A percentile compares a stretch with the other conserved stretches of the same genome.
These are phyloP conservation scores for Trichosporon sp. DNA, from an alignment of 1,284 basidiomycete species.

Conservation along the genomic window DNA sequence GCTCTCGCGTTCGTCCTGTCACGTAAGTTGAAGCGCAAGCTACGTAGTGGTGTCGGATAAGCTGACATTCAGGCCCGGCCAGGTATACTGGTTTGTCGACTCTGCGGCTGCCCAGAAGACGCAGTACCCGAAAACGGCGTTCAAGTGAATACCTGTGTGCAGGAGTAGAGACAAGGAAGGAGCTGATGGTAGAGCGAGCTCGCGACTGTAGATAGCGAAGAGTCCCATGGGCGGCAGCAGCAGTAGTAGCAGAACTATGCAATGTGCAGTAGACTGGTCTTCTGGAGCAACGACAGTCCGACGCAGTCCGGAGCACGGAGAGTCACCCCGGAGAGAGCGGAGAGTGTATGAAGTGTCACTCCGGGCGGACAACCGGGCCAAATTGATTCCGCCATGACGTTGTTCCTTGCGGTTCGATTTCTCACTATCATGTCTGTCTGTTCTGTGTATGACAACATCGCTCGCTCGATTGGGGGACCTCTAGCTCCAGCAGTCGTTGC, in stretches of 20 bases:
- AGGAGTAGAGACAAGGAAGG: background rate
- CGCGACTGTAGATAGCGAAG: background rate
- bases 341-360: too few species aligned
- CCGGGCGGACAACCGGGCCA: too few species aligned
- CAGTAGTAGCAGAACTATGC: background rate
- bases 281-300: too few species aligned
- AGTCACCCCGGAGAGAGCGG: too few species aligned
- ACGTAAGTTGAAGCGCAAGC: conserved; percentile 38
- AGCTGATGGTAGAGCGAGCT: background rate
- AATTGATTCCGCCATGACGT: background rate
- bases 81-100: conserved; percentile 87
- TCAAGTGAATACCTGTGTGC: conserved; percentile 18
- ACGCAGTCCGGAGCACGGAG: too few species aligned
- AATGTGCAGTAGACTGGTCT: background rate
- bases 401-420: background rate
- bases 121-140: conserved; percentile 39
- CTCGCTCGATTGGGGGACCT: too few species aligned
- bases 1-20: conserved; percentile 71
- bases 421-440: too few species aligned
- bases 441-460: background rate
- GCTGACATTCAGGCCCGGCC: conserved; percentile 57
- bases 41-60: too few species aligned
- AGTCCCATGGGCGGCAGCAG: too few species aligned
- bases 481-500: background rate
- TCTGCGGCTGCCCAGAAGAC: conserved; percentile 64